Evolutionary conservation across 2,329 filamentous ascomycete genomes (phyloP), one percentile per base, ranked within the genome.

Genomic region (Pyrenophora teres): DNA sequence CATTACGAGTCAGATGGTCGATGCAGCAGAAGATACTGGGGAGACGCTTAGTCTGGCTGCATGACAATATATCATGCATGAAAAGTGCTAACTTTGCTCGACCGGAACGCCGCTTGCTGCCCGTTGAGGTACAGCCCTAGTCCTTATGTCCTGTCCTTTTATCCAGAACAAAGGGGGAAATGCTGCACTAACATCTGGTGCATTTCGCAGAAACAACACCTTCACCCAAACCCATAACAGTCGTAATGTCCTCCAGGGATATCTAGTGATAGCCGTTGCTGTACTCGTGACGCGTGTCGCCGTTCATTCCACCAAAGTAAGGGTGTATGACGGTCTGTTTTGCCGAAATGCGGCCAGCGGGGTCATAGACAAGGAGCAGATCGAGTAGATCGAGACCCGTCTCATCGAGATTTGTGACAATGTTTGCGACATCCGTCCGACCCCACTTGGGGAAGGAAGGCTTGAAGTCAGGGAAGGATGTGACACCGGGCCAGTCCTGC

Each of bases 381-480:
- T 87, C 84, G 15, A 87, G 77, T 19, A 91, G 80, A 50, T 91
- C 85, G 10, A 90, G 79, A 19, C 88, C 88, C 19, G 81, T 75
- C 1, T 89, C 84, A 61, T 95, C 89, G 40, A 96, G 82, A 46
- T 82, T 87, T 37, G 84, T 83, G 67, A 92, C 89, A 31, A 94
- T 80, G 23, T 83, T 77, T 41, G 80, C 79, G 19, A 82, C 80
- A 52, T 83, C 80, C 68, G 92, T 87, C 50, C 90, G 85, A 64
- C 83, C 81, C 92, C 92, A 96, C 77, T 95, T 95, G 60, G 92
- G 92, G 77, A 96, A 96, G 3, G 89, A 92, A 23, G 88, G 74
- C 76, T 96, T 96, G 82, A 92, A 96, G 75, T 96, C 92, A 36
- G 92, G 92, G 78, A 95, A 95, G 6, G 89, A 92, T n/a, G 90